Percentiles rank a stretch among this genome's conserved stretches.
These are phyloP conservation scores for Fusarium sp. DNA, from an alignment of 2,329 filamentous ascomycete genomes.

Conservation along the genomic window DNA sequence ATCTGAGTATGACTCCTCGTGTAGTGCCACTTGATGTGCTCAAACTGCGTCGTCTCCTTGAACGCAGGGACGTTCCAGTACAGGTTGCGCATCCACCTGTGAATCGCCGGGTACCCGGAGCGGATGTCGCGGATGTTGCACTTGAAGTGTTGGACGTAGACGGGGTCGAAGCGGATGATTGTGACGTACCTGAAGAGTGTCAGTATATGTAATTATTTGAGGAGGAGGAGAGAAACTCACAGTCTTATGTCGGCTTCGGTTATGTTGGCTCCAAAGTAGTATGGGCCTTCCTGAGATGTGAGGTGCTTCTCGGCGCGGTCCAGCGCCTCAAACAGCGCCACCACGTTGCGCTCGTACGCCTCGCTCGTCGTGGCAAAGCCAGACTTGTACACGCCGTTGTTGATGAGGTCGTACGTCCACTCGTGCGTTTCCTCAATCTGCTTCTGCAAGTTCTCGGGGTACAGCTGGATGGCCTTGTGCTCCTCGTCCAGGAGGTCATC, in stretches of 20 bases:
- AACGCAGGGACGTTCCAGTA: conserved; percentile 88
- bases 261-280: conserved; percentile 75
- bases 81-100: conserved; percentile 80
- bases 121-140: conserved; percentile 87
- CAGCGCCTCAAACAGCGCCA: conserved; percentile 74
- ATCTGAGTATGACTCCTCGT: conserved; percentile 69
- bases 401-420: conserved; percentile 80
- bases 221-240: conserved; percentile 48
- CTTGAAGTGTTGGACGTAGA: conserved; percentile 89
- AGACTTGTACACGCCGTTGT: conserved; percentile 75
- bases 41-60: conserved; percentile 82
- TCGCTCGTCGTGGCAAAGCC: conserved; percentile 86
- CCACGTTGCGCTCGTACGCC: conserved; percentile 80
- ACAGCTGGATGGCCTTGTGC: conserved; percentile 69
- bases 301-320: conserved; percentile 80
- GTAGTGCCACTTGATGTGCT: conserved; percentile 89
- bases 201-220: neutral
- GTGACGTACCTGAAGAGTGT: conserved; percentile 64
- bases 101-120: conserved; percentile 79
- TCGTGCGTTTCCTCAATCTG: conserved; percentile 79
- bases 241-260: conserved; percentile 86
- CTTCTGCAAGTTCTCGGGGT: conserved; percentile 67
- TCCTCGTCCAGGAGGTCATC: conserved; percentile 70
- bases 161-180: conserved; percentile 75
- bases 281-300: conserved; percentile 61